Base-by-base conservation (phyloP, 139 green algal genomes). In the Tetraselmis striata region DNA sequence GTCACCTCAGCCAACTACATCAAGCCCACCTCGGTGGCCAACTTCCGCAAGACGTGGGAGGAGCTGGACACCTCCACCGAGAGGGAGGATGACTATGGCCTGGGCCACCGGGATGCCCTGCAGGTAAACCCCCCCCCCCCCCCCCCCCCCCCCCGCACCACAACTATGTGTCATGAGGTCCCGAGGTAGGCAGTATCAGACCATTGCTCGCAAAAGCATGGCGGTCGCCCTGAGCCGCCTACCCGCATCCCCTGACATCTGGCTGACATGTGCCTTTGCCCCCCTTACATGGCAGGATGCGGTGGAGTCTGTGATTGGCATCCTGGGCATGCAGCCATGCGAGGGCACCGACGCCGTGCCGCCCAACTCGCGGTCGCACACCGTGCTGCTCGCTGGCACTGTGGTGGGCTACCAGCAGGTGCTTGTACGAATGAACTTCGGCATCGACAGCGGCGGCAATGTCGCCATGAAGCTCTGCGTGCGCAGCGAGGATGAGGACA, bases 391-490 rank as follows among this genome's bases (percentile, higher is more conserved):
- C 32, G 86, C 94, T 1, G 96, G 96, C 31, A 89, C 86, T 24
- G 88, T 98, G 59, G 86, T 95, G 11, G 96, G 95, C 18, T 86
- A 94, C 32, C 86, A 87, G 74, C 83, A 90, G 31, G 91, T 92
- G 76, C 88, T 98, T 28, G 93, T 95, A 77, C 90, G 95, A 5
- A 85, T 99, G 80, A 92, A 83, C 5, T 97, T 99, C 88, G 96
- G 96, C 77, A 96, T 99, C 28, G 95, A 98, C 79, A 83, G 87
- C 0, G 28, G 58, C 31, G 90, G 91, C 75, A 89, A 96, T 75
- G 97, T 99, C 28, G 97, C 96, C 25, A 98, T 99, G 96, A 98
- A 98, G 89, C 86, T 99, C 28, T 90, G 94, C 30, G 94, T 92
- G n/a, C 88, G 97, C 28, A 91, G 90, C 28, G 93, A 97, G 32